Conservation (phyloP, 2,329 filamentous ascomycete species). For the Diaporthe sp. region DNA sequence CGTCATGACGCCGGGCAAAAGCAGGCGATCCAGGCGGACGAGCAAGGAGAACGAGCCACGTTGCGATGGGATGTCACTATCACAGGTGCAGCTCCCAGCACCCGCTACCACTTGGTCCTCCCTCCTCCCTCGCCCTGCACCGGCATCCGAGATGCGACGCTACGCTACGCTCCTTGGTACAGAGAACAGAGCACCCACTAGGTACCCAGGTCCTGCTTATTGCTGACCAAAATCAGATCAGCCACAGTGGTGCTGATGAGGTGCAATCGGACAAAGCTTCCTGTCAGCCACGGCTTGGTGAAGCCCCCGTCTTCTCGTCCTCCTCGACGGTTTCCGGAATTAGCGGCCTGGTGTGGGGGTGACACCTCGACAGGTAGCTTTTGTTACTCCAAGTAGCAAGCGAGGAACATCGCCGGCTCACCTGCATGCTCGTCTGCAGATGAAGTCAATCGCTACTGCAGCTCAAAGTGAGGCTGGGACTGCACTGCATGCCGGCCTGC, state of each 20-base stretch:
- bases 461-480: conserved; percentile 45
- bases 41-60: conserved; percentile 37
- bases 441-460: conserved; percentile 42
- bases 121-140: conserved; percentile 17
- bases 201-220: background rate
- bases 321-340: conserved; percentile 35
- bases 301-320: conserved; percentile 22
- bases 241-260: conserved; percentile 9
- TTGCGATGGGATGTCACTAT: conserved; percentile 34
- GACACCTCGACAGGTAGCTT: conserved; percentile 32
- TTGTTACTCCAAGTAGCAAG: background rate
- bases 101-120: conserved; percentile 15
- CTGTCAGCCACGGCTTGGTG: conserved; percentile 34
- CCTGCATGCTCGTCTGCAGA: conserved; percentile 39
- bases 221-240: conserved; percentile 26
- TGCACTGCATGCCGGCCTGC: conserved; percentile 35
- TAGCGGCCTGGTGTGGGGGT: conserved; percentile 39
- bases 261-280: conserved; percentile 25
- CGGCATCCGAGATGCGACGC: conserved; percentile 26
- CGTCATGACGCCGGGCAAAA: conserved; percentile 25
- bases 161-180: conserved; percentile 6
- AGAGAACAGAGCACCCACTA: conserved; percentile 4
- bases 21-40: conserved; percentile 1
- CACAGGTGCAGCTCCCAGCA: background rate
- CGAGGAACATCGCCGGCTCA: conserved; percentile 36